phyloP scores from a whole-genome alignment of 2,329 filamentous ascomycete species.

The Colletotrichum sp. region DNA sequence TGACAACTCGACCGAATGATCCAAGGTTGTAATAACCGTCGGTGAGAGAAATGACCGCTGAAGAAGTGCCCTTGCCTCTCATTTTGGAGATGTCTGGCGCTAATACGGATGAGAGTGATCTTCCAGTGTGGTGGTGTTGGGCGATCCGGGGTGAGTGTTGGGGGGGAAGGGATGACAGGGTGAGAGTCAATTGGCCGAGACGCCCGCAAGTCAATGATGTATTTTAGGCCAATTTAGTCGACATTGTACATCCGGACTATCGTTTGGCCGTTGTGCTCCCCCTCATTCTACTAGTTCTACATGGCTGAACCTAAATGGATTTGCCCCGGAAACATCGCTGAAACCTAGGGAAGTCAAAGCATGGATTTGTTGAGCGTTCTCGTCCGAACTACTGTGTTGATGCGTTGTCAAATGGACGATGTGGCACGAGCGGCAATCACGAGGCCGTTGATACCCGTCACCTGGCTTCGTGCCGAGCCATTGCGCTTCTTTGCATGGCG shows the following conservation, averaged over 20 bases:
- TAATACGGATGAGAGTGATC: background rate
- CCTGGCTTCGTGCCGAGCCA: background rate
- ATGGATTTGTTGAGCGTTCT: background rate
- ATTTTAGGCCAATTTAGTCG: background rate
- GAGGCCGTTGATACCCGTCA: background rate
- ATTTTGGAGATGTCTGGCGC: background rate
- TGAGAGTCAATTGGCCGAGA: conserved; percentile 10
- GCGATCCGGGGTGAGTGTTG: background rate
- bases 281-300: background rate
- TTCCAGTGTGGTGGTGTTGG: background rate
- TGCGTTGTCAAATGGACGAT: background rate
- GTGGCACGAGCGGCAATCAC: background rate
- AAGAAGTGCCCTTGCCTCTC: conserved; percentile 14
- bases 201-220: conserved; percentile 1
- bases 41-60: background rate
- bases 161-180: background rate
- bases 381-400: background rate
- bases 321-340: background rate
- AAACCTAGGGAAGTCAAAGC: conserved; percentile 6
- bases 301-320: background rate
- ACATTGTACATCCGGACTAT: conserved; percentile 2
- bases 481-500: background rate
- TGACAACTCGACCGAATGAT: conserved; percentile 58
- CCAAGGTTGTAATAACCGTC: conserved; percentile 69
- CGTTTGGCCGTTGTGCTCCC: background rate